These are phyloP conservation scores for Candida glucosophila DNA, from an alignment of 1,139 yeast genomes.

Conservation along the genomic window DNA sequence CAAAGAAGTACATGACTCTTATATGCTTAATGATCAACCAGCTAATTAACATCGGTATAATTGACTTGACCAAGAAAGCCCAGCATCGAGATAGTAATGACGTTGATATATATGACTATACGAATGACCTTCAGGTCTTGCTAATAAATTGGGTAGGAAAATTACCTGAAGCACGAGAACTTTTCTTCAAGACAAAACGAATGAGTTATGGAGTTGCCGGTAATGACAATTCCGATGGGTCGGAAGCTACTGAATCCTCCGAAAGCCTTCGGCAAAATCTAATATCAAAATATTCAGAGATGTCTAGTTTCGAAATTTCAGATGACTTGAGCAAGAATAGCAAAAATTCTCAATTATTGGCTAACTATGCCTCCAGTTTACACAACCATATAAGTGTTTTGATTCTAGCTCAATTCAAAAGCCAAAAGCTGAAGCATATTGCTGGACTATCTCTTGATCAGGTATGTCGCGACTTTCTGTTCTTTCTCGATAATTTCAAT, in stretches of 20 bases:
- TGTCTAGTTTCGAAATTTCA: slow-evolving; percentile 8
- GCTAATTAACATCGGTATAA: slow-evolving; percentile 34
- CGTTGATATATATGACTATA: slow-evolving; percentile 33
- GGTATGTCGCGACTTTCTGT: slow-evolving; percentile 12
- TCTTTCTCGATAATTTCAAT: slow-evolving; percentile 21
- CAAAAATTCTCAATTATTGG: slow-evolving; percentile 6
- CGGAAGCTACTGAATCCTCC: not conserved
- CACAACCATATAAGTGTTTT: slow-evolving; percentile 3
- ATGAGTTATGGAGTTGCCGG: slow-evolving; percentile 7
- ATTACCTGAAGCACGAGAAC: slow-evolving; percentile 28
- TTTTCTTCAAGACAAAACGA: slow-evolving; percentile 27
- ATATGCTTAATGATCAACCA: slow-evolving; percentile 56
- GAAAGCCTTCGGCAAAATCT: slow-evolving; percentile 5
- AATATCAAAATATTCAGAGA: slow-evolving; percentile 7
- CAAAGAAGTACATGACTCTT: slow-evolving; percentile 42
- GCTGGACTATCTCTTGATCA: slow-evolving; percentile 1
- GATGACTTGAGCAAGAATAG: slow-evolving; percentile 12
- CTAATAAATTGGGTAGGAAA: slow-evolving; percentile 57
- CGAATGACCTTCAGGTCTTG: slow-evolving; percentile 48
- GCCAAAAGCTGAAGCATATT: not conserved
- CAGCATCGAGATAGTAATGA: slow-evolving; percentile 7
- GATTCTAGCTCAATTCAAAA: not conserved
- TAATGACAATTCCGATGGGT: not conserved
- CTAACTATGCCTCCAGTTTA: slow-evolving; percentile 7
- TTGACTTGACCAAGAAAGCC: slow-evolving; percentile 23